Base-by-base conservation (phyloP, 192 early-diverging fungal genomes). In the Chytriomyces confervae region DNA sequence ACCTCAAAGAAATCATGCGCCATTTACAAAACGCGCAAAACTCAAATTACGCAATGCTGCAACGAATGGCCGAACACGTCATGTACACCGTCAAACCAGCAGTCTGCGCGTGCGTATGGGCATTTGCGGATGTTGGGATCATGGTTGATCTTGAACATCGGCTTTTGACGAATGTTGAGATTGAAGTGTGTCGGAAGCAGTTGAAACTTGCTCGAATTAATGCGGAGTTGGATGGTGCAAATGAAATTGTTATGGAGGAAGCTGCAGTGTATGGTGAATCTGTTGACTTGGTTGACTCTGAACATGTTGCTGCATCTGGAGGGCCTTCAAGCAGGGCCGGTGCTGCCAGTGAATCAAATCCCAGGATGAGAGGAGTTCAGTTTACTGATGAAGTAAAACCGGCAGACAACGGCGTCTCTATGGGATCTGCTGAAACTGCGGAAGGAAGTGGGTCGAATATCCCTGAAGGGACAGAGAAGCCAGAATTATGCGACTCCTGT, bases 181-280 rank as follows among this genome's bases (percentile, higher is more conserved):
- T 85, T 45, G 48, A 57, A 13, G 53, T n/a, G 16, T 57, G 13
- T 57, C 53, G 53, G 53, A 57, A 20, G 20, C 13, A 57, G 5
- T 3, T 66, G 5, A 45, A 57, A 29, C 75, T 82, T 13, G 57
- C 57, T 1, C 23, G 85, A 57, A n/a, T 69, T 13, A 70, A 81
- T 44, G 6, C 27, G 65, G 11, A 77, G 36, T 4, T 36, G 36
- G 53, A 13, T 57, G 53, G 13, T 57, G 53, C 53, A 13, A 57
- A 57, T 57, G 13, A n/a, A 57, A 20, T n/a, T n/a, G 53, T 57
- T 57, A 57, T n/a, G 53, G 36, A 36, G 36, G 36, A 36, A 36
- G 36, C 36, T 36, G 36, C 36, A 2, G 36, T 36, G 36, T 36
- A 36, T 36, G 36, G 36, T 2, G 36, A 36, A 36, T 36, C 36